Evolutionary conservation across 805 yeast genomes (phyloP).

Genomic region (Pichia nanzhaoensis): DNA sequence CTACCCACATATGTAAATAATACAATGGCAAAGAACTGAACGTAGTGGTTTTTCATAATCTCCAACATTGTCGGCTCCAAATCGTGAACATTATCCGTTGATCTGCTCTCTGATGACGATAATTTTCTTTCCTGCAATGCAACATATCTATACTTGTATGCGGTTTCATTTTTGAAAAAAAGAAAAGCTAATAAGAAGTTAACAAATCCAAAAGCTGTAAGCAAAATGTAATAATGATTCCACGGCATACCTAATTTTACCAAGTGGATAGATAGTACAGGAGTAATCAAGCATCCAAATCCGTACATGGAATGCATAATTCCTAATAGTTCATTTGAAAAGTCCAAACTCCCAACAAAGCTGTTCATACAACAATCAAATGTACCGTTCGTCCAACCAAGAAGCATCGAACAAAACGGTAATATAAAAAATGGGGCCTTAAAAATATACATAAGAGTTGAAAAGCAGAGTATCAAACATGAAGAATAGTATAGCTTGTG

Average conservation of each 20-base stretch:
- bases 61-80: constrained; percentile 15
- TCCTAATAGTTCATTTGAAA: constrained; percentile 45
- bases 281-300: constrained; percentile 46
- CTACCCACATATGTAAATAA: constrained; percentile 46
- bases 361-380: constrained; percentile 50
- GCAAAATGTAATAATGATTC: constrained; percentile 39
- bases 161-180: constrained; percentile 38
- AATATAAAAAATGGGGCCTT: constrained; percentile 38
- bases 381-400: constrained; percentile 53
- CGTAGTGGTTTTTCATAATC: constrained; percentile 30
- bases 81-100: constrained; percentile 7
- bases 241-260: constrained; percentile 35
- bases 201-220: constrained; percentile 26
- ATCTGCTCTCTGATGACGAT: constrained; percentile 15
- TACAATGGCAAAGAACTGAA: constrained; percentile 36
- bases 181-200: constrained; percentile 23
- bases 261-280: constrained; percentile 37
- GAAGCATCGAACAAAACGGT: constrained; percentile 32
- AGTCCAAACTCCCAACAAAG: constrained; percentile 42
- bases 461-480: constrained; percentile 8
- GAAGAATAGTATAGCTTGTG: constrained; percentile 36
- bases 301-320: constrained; percentile 48
- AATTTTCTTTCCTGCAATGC: constrained; percentile 4
- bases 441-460: constrained; percentile 28
- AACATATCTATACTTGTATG: constrained; percentile 35